Percentiles rank a stretch among this genome's conserved stretches.
Evolutionary conservation across 805 yeast species (phyloP).

Genomic region (Candida vartiovaarae): DNA sequence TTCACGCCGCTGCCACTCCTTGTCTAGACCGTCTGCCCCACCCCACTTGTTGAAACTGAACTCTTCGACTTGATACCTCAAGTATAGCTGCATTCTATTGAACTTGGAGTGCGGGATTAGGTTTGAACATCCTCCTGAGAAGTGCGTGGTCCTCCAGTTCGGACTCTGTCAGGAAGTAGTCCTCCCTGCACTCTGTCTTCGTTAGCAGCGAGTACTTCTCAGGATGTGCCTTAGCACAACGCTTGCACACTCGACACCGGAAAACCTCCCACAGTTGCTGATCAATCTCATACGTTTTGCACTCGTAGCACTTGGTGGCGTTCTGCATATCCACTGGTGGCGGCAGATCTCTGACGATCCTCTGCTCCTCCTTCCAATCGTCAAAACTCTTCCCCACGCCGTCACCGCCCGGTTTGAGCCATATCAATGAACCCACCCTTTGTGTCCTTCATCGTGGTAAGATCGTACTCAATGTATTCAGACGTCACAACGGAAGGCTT

Average conservation of each 20-base stretch:
- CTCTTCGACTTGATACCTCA: constrained; percentile 89
- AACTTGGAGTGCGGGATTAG: constrained; percentile 93
- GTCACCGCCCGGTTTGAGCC: constrained; percentile 40
- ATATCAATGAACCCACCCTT: constrained; percentile 57
- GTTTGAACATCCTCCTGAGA: constrained; percentile 74
- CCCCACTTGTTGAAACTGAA: constrained; percentile 95
- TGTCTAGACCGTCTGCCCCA: constrained; percentile 77
- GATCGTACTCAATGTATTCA: constrained; percentile 79
- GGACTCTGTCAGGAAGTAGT: constrained; percentile 88
- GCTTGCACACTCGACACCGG: constrained; percentile 67
- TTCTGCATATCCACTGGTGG: constrained; percentile 67
- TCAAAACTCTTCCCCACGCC: constrained; percentile 43
- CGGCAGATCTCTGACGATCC: constrained; percentile 44
- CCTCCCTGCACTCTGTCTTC: constrained; percentile 92
- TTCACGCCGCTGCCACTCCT: constrained; percentile 88
- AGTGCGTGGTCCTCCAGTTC: constrained; percentile 68
- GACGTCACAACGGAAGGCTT: constrained; percentile 46
- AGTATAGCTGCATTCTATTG: constrained; percentile 86
- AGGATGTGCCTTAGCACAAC: constrained; percentile 65
- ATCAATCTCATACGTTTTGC: constrained; percentile 77
- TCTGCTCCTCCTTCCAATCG: constrained; percentile 43
- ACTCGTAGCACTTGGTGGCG: constrained; percentile 81
- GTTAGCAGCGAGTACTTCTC: constrained; percentile 89
- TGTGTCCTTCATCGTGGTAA: constrained; percentile 84
- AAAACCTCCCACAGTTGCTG: constrained; percentile 64